Evolutionary conservation across 805 yeast species (phyloP).

Genomic region (Lachancea sp.): DNA sequence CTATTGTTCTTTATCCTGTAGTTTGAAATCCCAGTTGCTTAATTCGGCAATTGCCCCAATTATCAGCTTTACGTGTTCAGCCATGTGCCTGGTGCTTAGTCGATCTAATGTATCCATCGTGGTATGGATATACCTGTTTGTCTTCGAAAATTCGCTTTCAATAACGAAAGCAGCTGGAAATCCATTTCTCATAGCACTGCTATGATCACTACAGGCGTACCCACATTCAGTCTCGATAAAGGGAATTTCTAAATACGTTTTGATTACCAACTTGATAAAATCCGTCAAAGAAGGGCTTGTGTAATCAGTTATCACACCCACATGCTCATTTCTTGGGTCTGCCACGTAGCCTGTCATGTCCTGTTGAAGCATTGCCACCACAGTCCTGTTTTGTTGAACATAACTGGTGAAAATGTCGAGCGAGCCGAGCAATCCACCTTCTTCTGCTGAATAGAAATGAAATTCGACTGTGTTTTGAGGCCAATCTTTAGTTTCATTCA

Average conservation of each 20-base stretch:
- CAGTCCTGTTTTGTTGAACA: slow-evolving; percentile 44
- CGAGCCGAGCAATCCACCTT: slow-evolving; percentile 85
- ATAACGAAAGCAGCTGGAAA: slow-evolving; percentile 78
- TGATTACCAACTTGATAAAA: slow-evolving; percentile 57
- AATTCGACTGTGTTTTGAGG: slow-evolving; percentile 79
- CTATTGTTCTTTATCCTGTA: not conserved
- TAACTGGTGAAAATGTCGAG: slow-evolving; percentile 56
- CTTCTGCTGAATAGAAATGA: slow-evolving; percentile 95
- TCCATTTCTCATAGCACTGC: slow-evolving; percentile 76
- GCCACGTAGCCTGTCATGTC: slow-evolving; percentile 86
- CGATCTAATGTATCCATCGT: slow-evolving; percentile 75
- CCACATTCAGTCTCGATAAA: slow-evolving; percentile 77
- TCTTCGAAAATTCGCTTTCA: slow-evolving; percentile 62
- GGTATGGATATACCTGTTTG: slow-evolving; percentile 70
- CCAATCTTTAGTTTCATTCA: slow-evolving; percentile 29
- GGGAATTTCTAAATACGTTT: slow-evolving; percentile 58
- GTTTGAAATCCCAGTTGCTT: slow-evolving; percentile 27
- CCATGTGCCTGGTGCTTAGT: slow-evolving; percentile 70
- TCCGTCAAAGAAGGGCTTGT: slow-evolving; percentile 49
- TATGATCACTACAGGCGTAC: slow-evolving; percentile 90
- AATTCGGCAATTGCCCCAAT: slow-evolving; percentile 71
- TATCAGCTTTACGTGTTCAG: slow-evolving; percentile 72
- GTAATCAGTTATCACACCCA: slow-evolving; percentile 78
- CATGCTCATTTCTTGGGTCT: slow-evolving; percentile 48
- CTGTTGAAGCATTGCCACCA: slow-evolving; percentile 83